Conservation (phyloP, 176 grass and related monocot genomes). For the Cymbopogon citratus region DNA sequence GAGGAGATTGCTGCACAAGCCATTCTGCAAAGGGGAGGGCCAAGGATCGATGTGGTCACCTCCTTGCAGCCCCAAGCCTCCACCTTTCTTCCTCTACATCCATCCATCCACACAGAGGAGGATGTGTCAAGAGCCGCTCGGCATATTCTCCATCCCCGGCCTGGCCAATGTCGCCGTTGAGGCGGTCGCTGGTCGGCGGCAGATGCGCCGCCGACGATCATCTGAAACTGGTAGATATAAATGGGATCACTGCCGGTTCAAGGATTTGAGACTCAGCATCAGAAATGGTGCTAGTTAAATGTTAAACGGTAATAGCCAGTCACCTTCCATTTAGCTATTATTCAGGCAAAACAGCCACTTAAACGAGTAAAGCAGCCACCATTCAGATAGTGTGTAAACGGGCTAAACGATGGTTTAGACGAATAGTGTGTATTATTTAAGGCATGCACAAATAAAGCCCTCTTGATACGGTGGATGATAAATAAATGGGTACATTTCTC, state of each 20-base stretch:
- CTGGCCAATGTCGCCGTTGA: neutral
- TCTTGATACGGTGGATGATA: neutral
- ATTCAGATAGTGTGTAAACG: too few relatives aligned
- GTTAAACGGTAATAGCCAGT: too few relatives aligned
- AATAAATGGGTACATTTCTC: neutral
- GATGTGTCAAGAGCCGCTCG: conserved; percentile 13
- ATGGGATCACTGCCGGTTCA: neutral
- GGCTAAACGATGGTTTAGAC: too few relatives aligned
- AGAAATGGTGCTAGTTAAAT: neutral
- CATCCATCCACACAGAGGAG: conserved; percentile 12
- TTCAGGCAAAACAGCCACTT: too few relatives aligned
- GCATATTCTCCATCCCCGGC: conserved; percentile 32
- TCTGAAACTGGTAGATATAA: neutral
- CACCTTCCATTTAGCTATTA: too few relatives aligned
- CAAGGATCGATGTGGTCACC: conserved; percentile 27
- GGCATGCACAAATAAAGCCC: neutral
- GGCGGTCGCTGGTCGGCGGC: neutral
- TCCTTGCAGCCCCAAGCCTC: conserved; percentile 18
- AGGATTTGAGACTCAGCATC: neutral
- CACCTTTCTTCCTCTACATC: conserved; percentile 19
- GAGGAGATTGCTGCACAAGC: conserved; percentile 34
- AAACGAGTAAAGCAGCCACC: too few relatives aligned
- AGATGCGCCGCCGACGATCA: neutral
- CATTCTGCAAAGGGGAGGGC: conserved; percentile 39
- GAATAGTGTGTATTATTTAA: neutral